Evolutionary conservation across 768 basidiomycete species (phyloP).

Genomic region (Leccinellum luteum): DNA sequence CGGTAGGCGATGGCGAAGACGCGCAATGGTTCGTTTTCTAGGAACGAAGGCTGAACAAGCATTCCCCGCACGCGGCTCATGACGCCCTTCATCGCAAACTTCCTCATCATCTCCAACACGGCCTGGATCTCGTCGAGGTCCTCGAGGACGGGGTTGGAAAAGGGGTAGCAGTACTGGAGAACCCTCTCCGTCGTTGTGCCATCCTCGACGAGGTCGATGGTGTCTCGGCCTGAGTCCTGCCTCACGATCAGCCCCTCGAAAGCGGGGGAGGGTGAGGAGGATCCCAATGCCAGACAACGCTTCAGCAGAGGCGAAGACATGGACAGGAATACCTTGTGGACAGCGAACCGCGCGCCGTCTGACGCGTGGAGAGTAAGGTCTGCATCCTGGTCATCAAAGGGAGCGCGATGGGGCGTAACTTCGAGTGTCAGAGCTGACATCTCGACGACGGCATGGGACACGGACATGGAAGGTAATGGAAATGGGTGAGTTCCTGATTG

Average conservation of each 20-base stretch:
- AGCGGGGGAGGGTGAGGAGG: slow-evolving; percentile 28
- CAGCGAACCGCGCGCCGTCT: slow-evolving; percentile 42
- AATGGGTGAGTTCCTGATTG: slow-evolving; percentile 14
- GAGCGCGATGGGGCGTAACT: slow-evolving; percentile 27
- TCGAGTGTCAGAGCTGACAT: slow-evolving; percentile 31
- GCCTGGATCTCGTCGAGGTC: slow-evolving; percentile 35
- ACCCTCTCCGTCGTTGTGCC: slow-evolving; percentile 30
- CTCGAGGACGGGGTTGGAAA: slow-evolving; percentile 30
- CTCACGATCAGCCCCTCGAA: slow-evolving; percentile 24
- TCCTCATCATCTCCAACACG: slow-evolving; percentile 36
- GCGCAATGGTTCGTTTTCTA: slow-evolving; percentile 33
- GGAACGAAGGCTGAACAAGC: slow-evolving; percentile 25
- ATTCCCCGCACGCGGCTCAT: slow-evolving; percentile 28
- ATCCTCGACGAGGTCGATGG: slow-evolving; percentile 34
- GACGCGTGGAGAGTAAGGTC: slow-evolving; percentile 43
- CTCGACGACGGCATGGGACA: slow-evolving; percentile 27
- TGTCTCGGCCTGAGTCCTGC: slow-evolving; percentile 23
- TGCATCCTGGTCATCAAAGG: slow-evolving; percentile 39
- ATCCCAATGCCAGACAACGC: slow-evolving; percentile 25
- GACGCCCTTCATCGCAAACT: slow-evolving; percentile 38
- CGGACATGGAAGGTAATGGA: slow-evolving; percentile 22
- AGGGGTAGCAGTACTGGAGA: slow-evolving; percentile 38
- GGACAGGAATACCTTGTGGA: slow-evolving; percentile 42
- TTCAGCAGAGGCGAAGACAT: slow-evolving; percentile 43
- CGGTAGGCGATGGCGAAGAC: slow-evolving; percentile 40